Conservation (phyloP, 2,329 filamentous ascomycete species). For the Fusarium bulbicola region DNA sequence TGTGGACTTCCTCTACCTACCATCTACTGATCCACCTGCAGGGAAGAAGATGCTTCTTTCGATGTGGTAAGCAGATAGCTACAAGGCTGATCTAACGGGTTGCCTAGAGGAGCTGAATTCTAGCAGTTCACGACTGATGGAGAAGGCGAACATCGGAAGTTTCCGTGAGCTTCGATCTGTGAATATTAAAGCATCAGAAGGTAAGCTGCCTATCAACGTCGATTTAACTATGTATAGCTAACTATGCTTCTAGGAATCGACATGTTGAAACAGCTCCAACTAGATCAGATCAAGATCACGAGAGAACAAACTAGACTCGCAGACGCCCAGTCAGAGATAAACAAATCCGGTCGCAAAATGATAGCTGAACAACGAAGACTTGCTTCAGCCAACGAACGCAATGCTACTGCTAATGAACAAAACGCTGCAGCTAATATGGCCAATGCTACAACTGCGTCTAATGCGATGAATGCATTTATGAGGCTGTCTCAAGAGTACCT, state of each 20-base stretch:
- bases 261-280: not conserved
- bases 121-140: not conserved
- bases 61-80: not conserved
- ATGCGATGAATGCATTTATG: not conserved
- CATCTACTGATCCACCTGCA: accelerated
- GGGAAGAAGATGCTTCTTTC: not conserved
- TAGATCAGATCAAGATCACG: not conserved
- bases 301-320: not conserved
- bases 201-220: too few relatives aligned
- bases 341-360: accelerated
- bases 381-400: not conserved
- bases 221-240: too few relatives aligned
- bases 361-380: not conserved
- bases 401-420: not conserved
- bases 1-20: accelerated
- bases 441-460: not conserved
- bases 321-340: not conserved
- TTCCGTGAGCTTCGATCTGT: not conserved
- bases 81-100: not conserved
- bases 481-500: not conserved
- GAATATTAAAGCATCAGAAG: not conserved
- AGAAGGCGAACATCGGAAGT: not conserved
- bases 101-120: not conserved
- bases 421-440: not conserved
- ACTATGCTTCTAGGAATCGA: too few relatives aligned